A percentile compares a stretch with the other conserved stretches of the same genome.
These are phyloP conservation scores for Ceratocystis variospora DNA, from an alignment of 2,329 filamentous ascomycete genomes.

Conservation along the genomic window DNA sequence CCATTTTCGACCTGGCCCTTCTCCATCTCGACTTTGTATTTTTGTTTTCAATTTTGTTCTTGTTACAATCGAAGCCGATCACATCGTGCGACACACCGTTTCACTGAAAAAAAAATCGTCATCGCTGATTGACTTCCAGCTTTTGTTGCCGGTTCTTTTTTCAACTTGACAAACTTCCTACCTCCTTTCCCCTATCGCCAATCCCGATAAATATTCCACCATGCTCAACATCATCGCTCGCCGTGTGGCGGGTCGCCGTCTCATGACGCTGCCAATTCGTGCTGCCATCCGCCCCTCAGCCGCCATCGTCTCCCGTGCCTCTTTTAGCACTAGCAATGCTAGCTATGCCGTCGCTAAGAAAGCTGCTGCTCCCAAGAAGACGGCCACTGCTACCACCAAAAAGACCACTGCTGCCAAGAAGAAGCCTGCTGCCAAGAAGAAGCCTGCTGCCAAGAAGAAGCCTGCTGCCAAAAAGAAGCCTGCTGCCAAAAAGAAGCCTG, in stretches of 20 bases:
- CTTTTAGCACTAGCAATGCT: conserved; percentile 9
- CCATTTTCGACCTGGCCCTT: not conserved
- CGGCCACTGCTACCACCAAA: conserved; percentile 19
- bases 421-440: conserved; percentile 20
- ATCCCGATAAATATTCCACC: not conserved
- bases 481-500: conserved; percentile 21
- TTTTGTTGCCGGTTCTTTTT: not conserved
- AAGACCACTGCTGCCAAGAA: conserved; percentile 23
- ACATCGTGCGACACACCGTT: not conserved
- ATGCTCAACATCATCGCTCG: conserved; percentile 15
- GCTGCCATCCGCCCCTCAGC: conserved; percentile 1
- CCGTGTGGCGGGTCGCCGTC: conserved; percentile 14
- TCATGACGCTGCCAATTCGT: conserved; percentile 16
- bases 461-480: conserved; percentile 22
- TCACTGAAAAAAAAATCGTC: not conserved
- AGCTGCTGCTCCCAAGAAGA: conserved; percentile 4
- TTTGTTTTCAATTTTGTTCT: not conserved
- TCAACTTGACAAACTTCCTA: not conserved
- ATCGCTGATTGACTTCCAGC: not conserved
- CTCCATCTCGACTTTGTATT: not conserved
- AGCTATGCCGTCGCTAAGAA: conserved; percentile 1
- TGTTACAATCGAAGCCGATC: not conserved
- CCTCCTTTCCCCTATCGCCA: not conserved
- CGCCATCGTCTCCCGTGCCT: not conserved
- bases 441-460: conserved; percentile 22